These are phyloP conservation scores for Pseudocercospora fijiensis DNA, from an alignment of 2,329 filamentous ascomycete species.

Conservation along the genomic window DNA sequence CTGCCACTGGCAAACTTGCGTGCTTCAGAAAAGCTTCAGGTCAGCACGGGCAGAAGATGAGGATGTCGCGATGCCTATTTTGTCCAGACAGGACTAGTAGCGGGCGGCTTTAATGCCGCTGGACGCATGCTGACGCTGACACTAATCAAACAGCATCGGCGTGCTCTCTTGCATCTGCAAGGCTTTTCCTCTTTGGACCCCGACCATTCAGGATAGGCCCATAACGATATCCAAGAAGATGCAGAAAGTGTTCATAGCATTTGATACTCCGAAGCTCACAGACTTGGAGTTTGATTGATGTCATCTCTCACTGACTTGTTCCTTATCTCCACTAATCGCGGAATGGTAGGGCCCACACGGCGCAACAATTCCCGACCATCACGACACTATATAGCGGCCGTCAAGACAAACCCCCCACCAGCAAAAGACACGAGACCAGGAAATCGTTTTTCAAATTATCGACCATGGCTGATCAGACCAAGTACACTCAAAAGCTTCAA, in stretches of 20 bases:
- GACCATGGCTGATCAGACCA: slow-evolving; percentile 44
- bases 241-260: background rate
- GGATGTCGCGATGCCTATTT: slow-evolving; percentile 5
- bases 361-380: background rate
- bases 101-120: background rate
- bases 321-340: slow-evolving; percentile 6
- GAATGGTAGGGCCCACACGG: background rate
- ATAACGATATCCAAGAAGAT: background rate
- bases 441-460: background rate
- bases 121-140: background rate
- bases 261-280: background rate
- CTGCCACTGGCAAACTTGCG: background rate
- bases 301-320: background rate
- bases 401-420: background rate
- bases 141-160: background rate
- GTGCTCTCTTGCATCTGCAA: background rate
- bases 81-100: slow-evolving; percentile 2
- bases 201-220: slow-evolving; percentile 6
- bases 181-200: slow-evolving; percentile 6
- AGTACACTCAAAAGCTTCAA: slow-evolving; percentile 51
- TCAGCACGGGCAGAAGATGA: background rate
- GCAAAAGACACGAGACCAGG: background rate
- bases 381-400: background rate
- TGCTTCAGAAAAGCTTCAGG: background rate
- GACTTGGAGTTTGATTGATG: slow-evolving; percentile 1